Conservation (phyloP, 1,284 basidiomycete genomes). For the Austropuccinia psidii region DNA sequence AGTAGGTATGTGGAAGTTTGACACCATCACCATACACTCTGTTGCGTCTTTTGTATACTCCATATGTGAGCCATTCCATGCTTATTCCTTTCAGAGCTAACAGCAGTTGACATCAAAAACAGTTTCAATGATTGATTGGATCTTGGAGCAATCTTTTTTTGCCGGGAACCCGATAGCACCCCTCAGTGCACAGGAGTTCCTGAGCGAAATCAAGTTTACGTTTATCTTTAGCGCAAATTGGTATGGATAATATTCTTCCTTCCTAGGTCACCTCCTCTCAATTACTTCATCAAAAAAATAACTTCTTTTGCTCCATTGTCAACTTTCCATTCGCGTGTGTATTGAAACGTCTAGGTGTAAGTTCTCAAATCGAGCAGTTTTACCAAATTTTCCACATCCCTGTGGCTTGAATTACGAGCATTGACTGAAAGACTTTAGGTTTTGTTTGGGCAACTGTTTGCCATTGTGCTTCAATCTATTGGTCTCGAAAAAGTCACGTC, state of each 20-base stretch:
- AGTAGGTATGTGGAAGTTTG: conserved; percentile 16
- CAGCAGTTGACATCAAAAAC: background rate
- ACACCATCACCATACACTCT: background rate
- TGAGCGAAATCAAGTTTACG: background rate
- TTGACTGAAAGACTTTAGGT: no score
- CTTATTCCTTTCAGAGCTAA: background rate
- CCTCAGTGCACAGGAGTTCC: background rate
- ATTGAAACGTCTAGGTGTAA: background rate
- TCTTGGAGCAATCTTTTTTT: background rate
- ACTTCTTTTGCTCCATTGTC: background rate
- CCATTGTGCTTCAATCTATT: conserved; percentile 22
- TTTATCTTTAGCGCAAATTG: background rate
- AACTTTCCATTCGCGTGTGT: background rate
- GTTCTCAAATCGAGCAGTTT: background rate
- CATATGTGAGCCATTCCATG: background rate
- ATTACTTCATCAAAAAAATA: background rate
- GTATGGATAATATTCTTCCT: background rate
- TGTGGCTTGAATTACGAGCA: no score
- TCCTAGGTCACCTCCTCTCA: background rate
- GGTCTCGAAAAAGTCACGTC: conserved; percentile 9
- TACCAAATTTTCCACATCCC: background rate
- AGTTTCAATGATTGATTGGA: conserved; percentile 9
- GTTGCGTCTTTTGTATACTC: background rate
- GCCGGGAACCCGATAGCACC: background rate
- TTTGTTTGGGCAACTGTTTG: conserved; percentile 19